Percentiles rank a stretch among this genome's conserved stretches.
phyloP scores from a whole-genome alignment of 305 asterid genomes.

The Solanum hybrid region DNA sequence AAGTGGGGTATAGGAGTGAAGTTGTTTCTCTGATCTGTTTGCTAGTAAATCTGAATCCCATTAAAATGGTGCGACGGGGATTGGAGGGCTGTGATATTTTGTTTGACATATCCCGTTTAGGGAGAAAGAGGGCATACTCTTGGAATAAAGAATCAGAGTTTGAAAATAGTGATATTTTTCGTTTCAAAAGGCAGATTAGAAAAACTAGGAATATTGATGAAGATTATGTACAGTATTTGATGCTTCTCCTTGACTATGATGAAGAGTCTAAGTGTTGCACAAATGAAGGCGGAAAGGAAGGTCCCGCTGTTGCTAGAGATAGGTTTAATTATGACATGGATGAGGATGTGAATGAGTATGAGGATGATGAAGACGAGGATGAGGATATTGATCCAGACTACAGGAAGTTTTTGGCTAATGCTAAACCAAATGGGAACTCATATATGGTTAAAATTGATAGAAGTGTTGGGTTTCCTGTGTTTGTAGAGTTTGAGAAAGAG shows the following conservation, averaged over 20 bases:
- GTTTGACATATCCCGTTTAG: background rate
- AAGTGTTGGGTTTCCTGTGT: background rate
- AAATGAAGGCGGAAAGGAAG: background rate
- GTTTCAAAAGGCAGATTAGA: background rate
- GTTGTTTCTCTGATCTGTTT: slow-evolving; percentile 4
- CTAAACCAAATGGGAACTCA: background rate
- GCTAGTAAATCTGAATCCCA: slow-evolving; percentile 2
- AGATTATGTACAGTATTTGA: slow-evolving; percentile 1
- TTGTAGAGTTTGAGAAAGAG: background rate
- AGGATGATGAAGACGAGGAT: background rate
- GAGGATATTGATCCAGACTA: slow-evolving; percentile 1
- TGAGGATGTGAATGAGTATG: background rate
- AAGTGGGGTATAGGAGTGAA: background rate
- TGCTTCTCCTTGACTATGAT: background rate
- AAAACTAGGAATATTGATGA: background rate
- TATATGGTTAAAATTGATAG: background rate
- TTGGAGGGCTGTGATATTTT: background rate
- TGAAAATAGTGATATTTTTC: slow-evolving; percentile 4
- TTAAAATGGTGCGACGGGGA: background rate
- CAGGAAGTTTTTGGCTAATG: slow-evolving; percentile 1
- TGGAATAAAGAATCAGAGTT: background rate
- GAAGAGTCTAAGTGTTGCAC: background rate
- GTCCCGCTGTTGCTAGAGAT: background rate
- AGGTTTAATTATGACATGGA: background rate
- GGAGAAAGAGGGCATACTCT: slow-evolving; percentile 2